These are phyloP conservation scores for Myrmaecium sp. DNA, from an alignment of 2,329 filamentous ascomycete genomes.

Conservation along the genomic window DNA sequence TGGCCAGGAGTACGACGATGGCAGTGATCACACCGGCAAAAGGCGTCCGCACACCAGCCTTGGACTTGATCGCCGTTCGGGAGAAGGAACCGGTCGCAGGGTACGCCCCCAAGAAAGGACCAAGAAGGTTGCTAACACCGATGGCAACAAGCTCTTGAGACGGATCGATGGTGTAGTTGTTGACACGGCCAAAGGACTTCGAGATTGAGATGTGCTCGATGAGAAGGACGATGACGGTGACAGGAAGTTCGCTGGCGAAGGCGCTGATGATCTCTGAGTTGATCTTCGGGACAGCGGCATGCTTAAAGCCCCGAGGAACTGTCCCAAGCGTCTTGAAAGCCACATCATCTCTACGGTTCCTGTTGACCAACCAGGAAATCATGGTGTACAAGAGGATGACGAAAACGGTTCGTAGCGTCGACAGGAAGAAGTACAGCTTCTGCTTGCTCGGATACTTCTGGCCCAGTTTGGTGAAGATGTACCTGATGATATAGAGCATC, in stretches of 20 bases:
- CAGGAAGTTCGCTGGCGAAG: constrained; percentile 60
- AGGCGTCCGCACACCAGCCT: constrained; percentile 84
- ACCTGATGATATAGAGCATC: constrained; percentile 56
- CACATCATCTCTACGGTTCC: constrained; percentile 39
- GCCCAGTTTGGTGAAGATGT: constrained; percentile 44
- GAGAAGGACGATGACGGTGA: constrained; percentile 79
- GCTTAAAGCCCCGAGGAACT: constrained; percentile 75
- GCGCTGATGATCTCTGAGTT: constrained; percentile 47
- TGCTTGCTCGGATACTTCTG: constrained; percentile 51
- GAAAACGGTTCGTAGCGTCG: constrained; percentile 77
- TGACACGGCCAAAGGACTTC: constrained; percentile 89
- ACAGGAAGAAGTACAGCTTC: constrained; percentile 76
- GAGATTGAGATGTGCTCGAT: constrained; percentile 96
- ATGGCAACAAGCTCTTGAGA: constrained; percentile 95
- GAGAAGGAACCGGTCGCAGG: constrained; percentile 92
- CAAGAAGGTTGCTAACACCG: constrained; percentile 75
- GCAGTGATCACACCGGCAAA: constrained; percentile 83
- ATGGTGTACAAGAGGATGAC: constrained; percentile 85
- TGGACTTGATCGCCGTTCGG: constrained; percentile 90
- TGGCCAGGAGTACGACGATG: constrained; percentile 67
- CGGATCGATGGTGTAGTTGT: constrained; percentile 90
- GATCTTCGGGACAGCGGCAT: constrained; percentile 57
- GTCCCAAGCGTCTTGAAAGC: constrained; percentile 56
- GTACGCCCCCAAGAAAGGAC: constrained; percentile 80
- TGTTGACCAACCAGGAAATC: constrained; percentile 75